phyloP scores from a whole-genome alignment of 495 filamentous ascomycete genomes.

The Penicillium steckii region DNA sequence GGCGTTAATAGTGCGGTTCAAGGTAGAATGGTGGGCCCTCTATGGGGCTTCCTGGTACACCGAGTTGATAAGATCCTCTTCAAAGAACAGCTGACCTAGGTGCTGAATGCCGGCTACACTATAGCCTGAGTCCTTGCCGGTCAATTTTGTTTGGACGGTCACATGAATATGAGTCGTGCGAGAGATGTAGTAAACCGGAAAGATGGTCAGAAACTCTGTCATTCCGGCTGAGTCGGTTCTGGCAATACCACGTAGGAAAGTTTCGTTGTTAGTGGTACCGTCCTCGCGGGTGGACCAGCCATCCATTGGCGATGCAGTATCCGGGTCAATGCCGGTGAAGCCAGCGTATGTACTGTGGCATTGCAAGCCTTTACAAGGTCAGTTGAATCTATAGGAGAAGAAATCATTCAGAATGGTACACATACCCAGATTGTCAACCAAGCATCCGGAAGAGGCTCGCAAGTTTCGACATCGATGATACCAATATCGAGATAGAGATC shows the following conservation, averaged over 20 bases:
- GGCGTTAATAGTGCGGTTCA: conserved; percentile 4
- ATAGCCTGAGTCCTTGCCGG: conserved; percentile 1
- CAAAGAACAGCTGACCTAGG: conserved; percentile 11
- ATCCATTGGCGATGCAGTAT: neutral
- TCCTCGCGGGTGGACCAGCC: conserved; percentile 5
- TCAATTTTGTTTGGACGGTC: conserved; percentile 7
- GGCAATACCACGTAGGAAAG: conserved; percentile 11
- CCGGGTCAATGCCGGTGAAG: conserved; percentile 1
- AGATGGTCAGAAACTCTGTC: conserved; percentile 7
- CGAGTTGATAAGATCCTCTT: conserved; percentile 8
- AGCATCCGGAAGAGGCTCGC: conserved; percentile 9
- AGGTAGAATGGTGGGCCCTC: conserved; percentile 4
- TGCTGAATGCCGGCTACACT: conserved; percentile 3
- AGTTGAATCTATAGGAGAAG: too few species aligned
- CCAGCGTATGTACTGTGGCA: conserved; percentile 9
- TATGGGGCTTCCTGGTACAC: conserved; percentile 8
- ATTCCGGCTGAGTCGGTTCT: conserved; percentile 7
- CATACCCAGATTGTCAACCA: conserved; percentile 11
- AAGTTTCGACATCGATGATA: conserved; percentile 10
- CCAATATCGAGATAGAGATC: neutral
- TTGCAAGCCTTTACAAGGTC: conserved; percentile 6
- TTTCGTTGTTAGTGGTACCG: conserved; percentile 6
- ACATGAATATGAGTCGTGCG: conserved; percentile 12
- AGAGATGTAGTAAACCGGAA: conserved; percentile 8
- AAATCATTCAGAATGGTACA: too few species aligned